phyloP scores from a whole-genome alignment of 805 yeast species.

The Saccharomycopsis olivae region DNA sequence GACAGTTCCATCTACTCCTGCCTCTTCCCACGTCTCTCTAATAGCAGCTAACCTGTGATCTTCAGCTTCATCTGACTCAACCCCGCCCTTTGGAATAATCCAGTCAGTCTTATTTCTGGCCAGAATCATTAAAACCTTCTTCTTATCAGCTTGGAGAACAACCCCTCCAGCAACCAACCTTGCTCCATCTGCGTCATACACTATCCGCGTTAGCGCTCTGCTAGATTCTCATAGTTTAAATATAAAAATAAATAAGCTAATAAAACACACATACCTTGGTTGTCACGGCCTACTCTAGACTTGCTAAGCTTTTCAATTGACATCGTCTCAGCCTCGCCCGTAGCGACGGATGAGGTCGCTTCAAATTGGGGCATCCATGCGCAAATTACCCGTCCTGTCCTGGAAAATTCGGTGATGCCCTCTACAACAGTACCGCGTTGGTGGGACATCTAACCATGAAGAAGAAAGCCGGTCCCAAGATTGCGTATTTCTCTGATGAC shows the following conservation, averaged over 20 bases:
- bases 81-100: slow-evolving; percentile 95
- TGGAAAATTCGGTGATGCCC: no score
- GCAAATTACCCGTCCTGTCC: no score
- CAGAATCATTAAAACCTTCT: slow-evolving; percentile 65
- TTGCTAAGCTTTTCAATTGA: no score
- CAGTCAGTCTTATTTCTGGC: slow-evolving; percentile 65
- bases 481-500: no score
- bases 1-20: slow-evolving; percentile 72
- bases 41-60: slow-evolving; percentile 42
- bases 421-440: no score
- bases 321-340: no score
- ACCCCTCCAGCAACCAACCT: slow-evolving; percentile 91
- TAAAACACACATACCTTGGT: slow-evolving; percentile 39
- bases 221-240: not conserved
- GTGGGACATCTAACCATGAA: no score
- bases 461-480: no score
- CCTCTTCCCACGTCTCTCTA: slow-evolving; percentile 97
- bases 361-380: no score
- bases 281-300: slow-evolving; percentile 48
- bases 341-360: no score
- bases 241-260: not conserved
- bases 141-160: slow-evolving; percentile 46
- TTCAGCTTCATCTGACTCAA: slow-evolving; percentile 68
- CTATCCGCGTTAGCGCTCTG: not conserved
- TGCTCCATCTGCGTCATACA: slow-evolving; percentile 39